Evolutionary conservation across 2,329 filamentous ascomycete genomes (phyloP).

Genomic region (Septoria linicola): DNA sequence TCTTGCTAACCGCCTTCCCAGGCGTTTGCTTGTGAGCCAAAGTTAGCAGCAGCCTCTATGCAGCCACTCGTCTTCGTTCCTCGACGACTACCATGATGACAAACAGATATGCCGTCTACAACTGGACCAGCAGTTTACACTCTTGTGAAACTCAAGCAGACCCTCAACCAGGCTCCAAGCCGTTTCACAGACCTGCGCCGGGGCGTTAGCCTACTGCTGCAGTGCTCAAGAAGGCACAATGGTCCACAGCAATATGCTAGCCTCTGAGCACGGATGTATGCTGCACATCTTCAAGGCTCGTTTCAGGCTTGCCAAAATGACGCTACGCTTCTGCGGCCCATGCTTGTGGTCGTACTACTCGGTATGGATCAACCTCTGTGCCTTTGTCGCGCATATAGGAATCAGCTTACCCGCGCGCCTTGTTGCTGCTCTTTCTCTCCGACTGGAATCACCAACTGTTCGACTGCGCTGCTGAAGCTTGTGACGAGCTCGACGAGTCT

Average conservation of each 20-base stretch:
- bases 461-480: slow-evolving; percentile 25
- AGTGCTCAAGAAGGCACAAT: slow-evolving; percentile 16
- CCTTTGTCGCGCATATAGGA: slow-evolving; percentile 31
- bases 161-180: slow-evolving; percentile 16
- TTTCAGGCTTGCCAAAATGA: slow-evolving; percentile 29
- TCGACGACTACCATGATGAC: slow-evolving; percentile 16
- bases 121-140: slow-evolving; percentile 16
- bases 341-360: slow-evolving; percentile 23
- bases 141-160: slow-evolving; percentile 17
- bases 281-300: slow-evolving; percentile 30
- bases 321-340: slow-evolving; percentile 24
- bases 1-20: slow-evolving; percentile 32
- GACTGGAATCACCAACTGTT: slow-evolving; percentile 29
- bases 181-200: slow-evolving; percentile 20
- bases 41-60: slow-evolving; percentile 20
- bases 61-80: slow-evolving; percentile 23
- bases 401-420: slow-evolving; percentile 19
- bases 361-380: slow-evolving; percentile 21
- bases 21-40: slow-evolving; percentile 28
- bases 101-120: slow-evolving; percentile 14
- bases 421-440: slow-evolving; percentile 20
- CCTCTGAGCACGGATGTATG: slow-evolving; percentile 26
- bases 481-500: slow-evolving; percentile 43
- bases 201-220: slow-evolving; percentile 14
- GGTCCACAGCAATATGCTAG: slow-evolving; percentile 11